Base-by-base conservation (phyloP, 805 yeast species). In the Candida berthetii region DNA sequence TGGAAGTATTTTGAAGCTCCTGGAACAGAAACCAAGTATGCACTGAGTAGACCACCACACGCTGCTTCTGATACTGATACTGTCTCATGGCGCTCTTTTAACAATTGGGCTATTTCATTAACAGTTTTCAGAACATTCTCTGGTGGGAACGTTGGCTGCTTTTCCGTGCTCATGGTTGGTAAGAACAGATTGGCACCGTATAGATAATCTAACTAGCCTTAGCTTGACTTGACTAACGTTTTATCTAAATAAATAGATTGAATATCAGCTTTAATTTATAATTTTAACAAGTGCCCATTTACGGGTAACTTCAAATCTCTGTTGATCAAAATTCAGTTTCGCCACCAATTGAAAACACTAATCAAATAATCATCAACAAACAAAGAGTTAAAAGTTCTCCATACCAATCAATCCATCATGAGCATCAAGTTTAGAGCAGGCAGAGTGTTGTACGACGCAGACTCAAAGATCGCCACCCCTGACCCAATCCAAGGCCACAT, bases 11-110 rank as follows among this genome's bases (percentile, higher is more conserved):
- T 65, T 9, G 93, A 82, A 0, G 96, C 96, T 4, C 96, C 96
- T 0, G 95, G 90, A 3, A 85, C 78, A 1, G 91, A 76, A 6
- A 88, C 88, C 17, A 87, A 58, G 53, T 85, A 86, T 1, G 95
- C 85, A 3, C 93, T 81, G 7, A 87, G 64, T 14, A 87, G 69
- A 0, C 96, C 96, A 8, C 96, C 96, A 59, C 96, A 87, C 0
- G 96, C 95, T 3, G 90, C 89, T 53, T 87, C 96, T 6, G 90
- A 80, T 1, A 85, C 82, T 0, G 95, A 85, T 18, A 87, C 64
- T 1, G 95, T 84, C 56, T 82, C 80, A 13, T 70, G 61, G 22
- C 79, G 66, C 16, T 59, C 55, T 16, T 74, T 61, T 19, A 87
- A 68, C 5, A 80, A 65, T 29, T 58, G 61, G 0, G 93, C 80